Conservation (phyloP, 1,139 yeast genomes). For the Candida sp. region DNA sequence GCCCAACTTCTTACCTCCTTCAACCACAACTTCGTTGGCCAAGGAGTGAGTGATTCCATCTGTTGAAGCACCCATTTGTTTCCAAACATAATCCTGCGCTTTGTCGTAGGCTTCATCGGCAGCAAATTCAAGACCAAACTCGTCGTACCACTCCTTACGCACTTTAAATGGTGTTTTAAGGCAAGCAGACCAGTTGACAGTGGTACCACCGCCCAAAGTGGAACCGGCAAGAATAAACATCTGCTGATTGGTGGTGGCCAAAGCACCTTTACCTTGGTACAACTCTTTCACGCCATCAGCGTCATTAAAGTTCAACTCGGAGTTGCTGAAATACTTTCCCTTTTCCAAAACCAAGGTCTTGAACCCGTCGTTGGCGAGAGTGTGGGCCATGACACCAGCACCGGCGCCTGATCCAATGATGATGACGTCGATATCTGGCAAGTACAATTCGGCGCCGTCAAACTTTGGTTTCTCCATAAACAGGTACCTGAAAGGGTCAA, state of each 20-base stretch:
- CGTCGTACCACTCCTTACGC: constrained; percentile 58
- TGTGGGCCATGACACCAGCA: constrained; percentile 60
- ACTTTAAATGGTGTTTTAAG: constrained; percentile 57
- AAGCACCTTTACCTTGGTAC: constrained; percentile 46
- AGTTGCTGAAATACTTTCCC: constrained; percentile 47
- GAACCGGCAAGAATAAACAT: constrained; percentile 54
- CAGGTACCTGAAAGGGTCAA: constrained; percentile 31
- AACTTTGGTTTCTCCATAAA: constrained; percentile 36
- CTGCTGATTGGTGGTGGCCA: constrained; percentile 39
- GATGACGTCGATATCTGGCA: constrained; percentile 47
- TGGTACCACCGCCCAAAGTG: constrained; percentile 65
- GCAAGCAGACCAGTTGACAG: constrained; percentile 68
- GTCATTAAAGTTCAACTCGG: constrained; percentile 44
- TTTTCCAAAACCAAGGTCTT: constrained; percentile 56
- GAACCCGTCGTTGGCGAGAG: constrained; percentile 49
- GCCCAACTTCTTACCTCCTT: constrained; percentile 53
- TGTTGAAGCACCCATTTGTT: constrained; percentile 53
- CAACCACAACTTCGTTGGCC: constrained; percentile 48
- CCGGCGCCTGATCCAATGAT: constrained; percentile 65
- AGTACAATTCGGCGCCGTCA: constrained; percentile 34
- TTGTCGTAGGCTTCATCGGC: constrained; percentile 48
- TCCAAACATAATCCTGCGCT: constrained; percentile 52
- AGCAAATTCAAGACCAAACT: constrained; percentile 53
- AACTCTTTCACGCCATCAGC: constrained; percentile 36
- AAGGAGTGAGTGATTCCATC: constrained; percentile 49